A percentile compares a stretch with the other conserved stretches of the same genome.
phyloP scores from a whole-genome alignment of 768 basidiomycete genomes.

The Tremella mesenterica region DNA sequence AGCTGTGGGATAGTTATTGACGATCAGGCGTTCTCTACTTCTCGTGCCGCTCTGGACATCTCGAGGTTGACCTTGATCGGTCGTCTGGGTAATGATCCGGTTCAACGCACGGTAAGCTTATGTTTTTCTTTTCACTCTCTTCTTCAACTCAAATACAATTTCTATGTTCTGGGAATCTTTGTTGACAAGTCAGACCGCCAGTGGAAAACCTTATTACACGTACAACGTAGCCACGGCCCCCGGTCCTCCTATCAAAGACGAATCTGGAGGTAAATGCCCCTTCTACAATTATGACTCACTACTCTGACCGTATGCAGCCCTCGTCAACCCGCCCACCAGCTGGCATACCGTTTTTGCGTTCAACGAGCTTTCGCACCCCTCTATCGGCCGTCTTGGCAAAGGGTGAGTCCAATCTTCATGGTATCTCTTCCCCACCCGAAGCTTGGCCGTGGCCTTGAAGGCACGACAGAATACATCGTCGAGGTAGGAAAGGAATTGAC shows the following conservation, averaged over 20 bases:
- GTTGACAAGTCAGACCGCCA: constrained; percentile 9
- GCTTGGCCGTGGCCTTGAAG: not conserved
- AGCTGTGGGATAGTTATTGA: not conserved
- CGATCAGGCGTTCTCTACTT: constrained; percentile 21
- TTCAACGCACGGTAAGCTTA: constrained; percentile 15
- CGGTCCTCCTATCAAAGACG: constrained; percentile 6
- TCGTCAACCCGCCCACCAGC: constrained; percentile 12
- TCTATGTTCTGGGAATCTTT: not conserved
- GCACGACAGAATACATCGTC: not conserved
- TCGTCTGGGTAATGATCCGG: constrained; percentile 26
- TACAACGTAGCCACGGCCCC: constrained; percentile 25
- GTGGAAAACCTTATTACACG: constrained; percentile 31
- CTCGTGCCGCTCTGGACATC: constrained; percentile 12
- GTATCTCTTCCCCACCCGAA: not conserved
- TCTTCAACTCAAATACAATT: not conserved
- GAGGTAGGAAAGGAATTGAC: not conserved
- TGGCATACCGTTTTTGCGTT: constrained; percentile 36
- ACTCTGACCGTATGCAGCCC: not conserved
- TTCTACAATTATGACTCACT: not conserved
- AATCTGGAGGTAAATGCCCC: constrained; percentile 4
- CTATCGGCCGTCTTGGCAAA: constrained; percentile 17
- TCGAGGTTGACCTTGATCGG: constrained; percentile 28
- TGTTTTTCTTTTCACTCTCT: not conserved
- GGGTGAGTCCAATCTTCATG: constrained; percentile 16
- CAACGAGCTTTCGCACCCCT: constrained; percentile 19